These are phyloP conservation scores for Yarrowia phangngaensis DNA, from an alignment of 805 yeast species.

Conservation along the genomic window DNA sequence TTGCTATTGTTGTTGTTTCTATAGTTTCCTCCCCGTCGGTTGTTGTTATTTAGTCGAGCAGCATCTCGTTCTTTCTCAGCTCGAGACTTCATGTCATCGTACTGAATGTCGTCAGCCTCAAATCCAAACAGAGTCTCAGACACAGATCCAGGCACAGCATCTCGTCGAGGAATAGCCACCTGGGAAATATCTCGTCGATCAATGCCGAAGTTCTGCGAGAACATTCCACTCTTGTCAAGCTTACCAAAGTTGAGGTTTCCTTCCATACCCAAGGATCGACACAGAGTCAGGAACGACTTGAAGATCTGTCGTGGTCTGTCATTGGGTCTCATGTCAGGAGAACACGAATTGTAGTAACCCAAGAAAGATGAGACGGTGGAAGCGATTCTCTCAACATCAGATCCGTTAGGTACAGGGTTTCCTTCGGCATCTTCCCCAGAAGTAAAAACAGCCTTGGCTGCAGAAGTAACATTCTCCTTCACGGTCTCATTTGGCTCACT, in stretches of 20 bases:
- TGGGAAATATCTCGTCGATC: background rate
- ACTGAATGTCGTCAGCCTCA: conserved; percentile 3
- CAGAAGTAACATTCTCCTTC: background rate
- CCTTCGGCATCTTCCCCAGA: background rate
- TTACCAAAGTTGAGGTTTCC: conserved; percentile 1
- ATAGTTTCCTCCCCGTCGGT: too few relatives aligned
- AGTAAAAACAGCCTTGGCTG: background rate
- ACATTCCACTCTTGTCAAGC: conserved; percentile 5
- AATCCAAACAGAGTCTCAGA: conserved; percentile 3
- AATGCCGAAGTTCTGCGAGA: conserved; percentile 1
- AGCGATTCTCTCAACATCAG: background rate
- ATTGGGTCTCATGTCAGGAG: conserved; percentile 21
- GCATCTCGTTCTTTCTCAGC: background rate
- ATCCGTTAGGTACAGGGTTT: background rate
- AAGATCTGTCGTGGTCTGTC: conserved; percentile 3
- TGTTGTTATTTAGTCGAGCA: too few relatives aligned
- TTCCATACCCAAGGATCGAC: conserved; percentile 6
- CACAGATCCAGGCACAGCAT: background rate
- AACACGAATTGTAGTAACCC: conserved; percentile 22
- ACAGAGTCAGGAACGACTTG: conserved; percentile 2
- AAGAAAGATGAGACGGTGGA: conserved; percentile 1
- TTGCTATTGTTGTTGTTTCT: too few relatives aligned
- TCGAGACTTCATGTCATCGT: background rate
- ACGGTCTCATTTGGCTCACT: background rate
- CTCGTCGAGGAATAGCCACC: conserved; percentile 7